phyloP scores from a whole-genome alignment of 2,329 filamentous ascomycete genomes.

The Ceratocystis huliohia region DNA sequence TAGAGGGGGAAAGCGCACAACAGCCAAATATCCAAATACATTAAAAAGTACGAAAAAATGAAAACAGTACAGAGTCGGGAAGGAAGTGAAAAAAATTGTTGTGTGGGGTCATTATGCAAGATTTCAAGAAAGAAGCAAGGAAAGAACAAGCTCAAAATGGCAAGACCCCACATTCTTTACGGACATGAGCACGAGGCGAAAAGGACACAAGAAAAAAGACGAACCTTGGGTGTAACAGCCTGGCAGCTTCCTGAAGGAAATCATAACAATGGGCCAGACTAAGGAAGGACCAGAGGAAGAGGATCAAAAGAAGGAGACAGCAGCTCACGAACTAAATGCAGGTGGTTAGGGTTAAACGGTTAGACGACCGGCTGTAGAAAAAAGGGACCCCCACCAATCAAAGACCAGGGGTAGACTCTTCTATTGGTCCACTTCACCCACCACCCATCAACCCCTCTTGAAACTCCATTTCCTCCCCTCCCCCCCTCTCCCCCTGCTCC shows the following conservation, averaged over 20 bases:
- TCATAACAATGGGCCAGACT: background rate
- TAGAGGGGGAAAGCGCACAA: background rate
- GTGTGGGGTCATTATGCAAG: constrained; percentile 6
- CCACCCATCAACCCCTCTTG: background rate
- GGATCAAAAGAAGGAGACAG: background rate
- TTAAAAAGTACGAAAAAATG: constrained; percentile 11
- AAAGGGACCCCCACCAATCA: too few species aligned
- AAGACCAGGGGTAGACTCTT: too few species aligned
- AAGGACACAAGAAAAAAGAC: background rate
- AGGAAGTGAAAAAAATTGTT: background rate
- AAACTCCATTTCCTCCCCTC: background rate
- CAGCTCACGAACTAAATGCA: too few species aligned
- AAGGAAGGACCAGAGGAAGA: background rate
- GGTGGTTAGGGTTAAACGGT: too few species aligned
- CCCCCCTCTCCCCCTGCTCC: background rate
- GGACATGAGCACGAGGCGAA: background rate
- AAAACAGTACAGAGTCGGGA: background rate
- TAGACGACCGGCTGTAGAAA: too few species aligned
- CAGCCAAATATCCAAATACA: background rate
- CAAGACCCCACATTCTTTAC: background rate
- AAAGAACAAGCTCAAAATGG: background rate
- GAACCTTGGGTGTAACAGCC: background rate
- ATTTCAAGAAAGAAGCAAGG: background rate
- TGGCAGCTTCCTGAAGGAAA: constrained; percentile 3
- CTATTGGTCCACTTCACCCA: background rate